A percentile compares a stretch with the other conserved stretches of the same genome.
Evolutionary conservation across 805 yeast species (phyloP).

Genomic region (Dipodascus geniculatus): DNA sequence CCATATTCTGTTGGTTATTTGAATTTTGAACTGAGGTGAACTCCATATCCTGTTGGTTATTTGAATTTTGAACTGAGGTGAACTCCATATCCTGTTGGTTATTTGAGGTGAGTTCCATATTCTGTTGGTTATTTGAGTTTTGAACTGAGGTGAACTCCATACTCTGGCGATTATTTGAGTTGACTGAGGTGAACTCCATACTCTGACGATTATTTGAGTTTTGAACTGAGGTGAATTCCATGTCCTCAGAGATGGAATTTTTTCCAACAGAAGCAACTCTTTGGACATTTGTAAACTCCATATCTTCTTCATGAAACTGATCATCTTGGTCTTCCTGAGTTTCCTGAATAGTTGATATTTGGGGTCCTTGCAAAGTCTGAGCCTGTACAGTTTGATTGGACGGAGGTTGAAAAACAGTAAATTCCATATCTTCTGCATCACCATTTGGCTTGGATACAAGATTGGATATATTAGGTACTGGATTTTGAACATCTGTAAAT

Average conservation of each 20-base stretch:
- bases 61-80: no score
- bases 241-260: no score
- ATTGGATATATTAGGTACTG: background rate
- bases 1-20: no score
- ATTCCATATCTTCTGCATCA: no score
- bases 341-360: no score
- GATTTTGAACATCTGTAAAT: background rate
- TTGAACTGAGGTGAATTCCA: background rate
- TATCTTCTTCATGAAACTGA: background rate
- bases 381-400: no score
- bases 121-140: background rate
- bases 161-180: background rate
- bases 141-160: background rate
- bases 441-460: no score
- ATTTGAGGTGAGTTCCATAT: background rate
- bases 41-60: no score
- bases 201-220: background rate
- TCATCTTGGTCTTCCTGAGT: no score
- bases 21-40: conserved; percentile 1
- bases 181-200: background rate
- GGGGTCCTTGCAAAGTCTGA: no score
- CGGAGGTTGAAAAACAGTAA: no score
- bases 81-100: conserved; percentile 5
- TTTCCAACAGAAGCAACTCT: background rate
- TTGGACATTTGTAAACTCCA: background rate